Conservation (phyloP, 1,139 yeast genomes). For the Petasospora rhodanensis region DNA sequence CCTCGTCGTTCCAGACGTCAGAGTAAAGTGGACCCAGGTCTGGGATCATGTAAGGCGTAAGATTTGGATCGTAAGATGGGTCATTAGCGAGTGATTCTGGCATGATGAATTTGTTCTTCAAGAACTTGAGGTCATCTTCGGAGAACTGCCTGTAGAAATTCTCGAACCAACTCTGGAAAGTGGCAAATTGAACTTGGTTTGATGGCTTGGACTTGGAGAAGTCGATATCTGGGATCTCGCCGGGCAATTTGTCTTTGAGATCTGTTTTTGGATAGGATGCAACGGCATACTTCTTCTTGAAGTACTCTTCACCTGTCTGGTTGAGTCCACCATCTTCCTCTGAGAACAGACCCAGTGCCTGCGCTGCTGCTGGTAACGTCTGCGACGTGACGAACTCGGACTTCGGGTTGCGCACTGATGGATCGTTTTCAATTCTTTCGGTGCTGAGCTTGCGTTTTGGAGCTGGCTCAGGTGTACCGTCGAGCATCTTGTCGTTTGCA, state of each 20-base stretch:
- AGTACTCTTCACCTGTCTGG: conserved; percentile 62
- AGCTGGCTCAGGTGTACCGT: too few relatives aligned
- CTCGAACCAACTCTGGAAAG: conserved; percentile 82
- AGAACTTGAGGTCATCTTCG: conserved; percentile 76
- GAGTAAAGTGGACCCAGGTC: conserved; percentile 78
- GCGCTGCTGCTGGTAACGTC: conserved; percentile 65
- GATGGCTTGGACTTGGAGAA: conserved; percentile 82
- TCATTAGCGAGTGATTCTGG: conserved; percentile 45
- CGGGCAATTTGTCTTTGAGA: conserved; percentile 74
- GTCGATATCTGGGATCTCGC: conserved; percentile 81
- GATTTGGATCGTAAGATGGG: conserved; percentile 55
- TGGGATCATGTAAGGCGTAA: conserved; percentile 73
- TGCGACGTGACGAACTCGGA: conserved; percentile 74
- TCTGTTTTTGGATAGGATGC: conserved; percentile 84
- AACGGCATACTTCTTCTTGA: conserved; percentile 79
- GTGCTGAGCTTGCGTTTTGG: conserved; percentile 19
- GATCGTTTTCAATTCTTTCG: conserved; percentile 47
- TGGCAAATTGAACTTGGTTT: conserved; percentile 88
- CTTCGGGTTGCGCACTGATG: conserved; percentile 66
- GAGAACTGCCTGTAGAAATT: conserved; percentile 72
- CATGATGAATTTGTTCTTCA: conserved; percentile 54
- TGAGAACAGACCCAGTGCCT: conserved; percentile 61
- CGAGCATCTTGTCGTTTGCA: conserved; percentile 10
- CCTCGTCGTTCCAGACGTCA: conserved; percentile 86
- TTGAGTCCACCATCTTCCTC: conserved; percentile 48